Base-by-base conservation (phyloP, 768 basidiomycete genomes). In the Pleurotus platypus region DNA sequence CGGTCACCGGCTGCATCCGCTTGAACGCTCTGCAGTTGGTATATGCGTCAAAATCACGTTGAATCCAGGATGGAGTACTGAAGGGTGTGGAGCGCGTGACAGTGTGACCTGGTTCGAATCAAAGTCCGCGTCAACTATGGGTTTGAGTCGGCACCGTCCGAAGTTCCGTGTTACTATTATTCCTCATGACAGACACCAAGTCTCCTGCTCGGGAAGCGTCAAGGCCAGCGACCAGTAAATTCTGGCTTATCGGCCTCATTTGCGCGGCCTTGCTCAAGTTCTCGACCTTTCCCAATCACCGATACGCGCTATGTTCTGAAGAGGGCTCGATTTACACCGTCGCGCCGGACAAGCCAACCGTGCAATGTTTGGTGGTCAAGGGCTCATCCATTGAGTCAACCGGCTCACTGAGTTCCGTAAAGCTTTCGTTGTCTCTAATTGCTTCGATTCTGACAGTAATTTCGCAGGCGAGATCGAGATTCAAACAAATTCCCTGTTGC, bases 291-390 rank as follows among this genome's bases (percentile, higher is more conserved):
- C 63, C 61, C 20, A 15, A 42, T 15, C 4, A n/a, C 18, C 51
- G 39, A 13, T 89, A 90, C 63, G 76, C 78, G 3, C 60, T 91
- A n/a, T 92, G 87, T 64, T 80, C 87, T 0, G 63, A 63, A 1
- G 63, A 68, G 1, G 63, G 67, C 20, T 78, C 71, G 42, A 84
- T 92, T 39, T 91, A 91, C 66, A 92, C 90, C 1, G 89, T 92
- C 0, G 83, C 90, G 61, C 65, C 75, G 7, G 50, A 62, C 1
- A 65, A 66, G 7, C 82, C 85, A 6, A 73, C 66, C 35, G 86
- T 81, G 2, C 77, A 87, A 62, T 90, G 89, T 60, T 72, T 90
- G n/a, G 70, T 81, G 37, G 75, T 90, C 9, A 72, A 69, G 57
- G 75, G 76, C 13, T 70, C 75, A 30, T 70, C 63, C 26, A 81